These are phyloP conservation scores for Oemleria cerasiformis DNA, from an alignment of 306 rosid genomes.

Conservation along the genomic window DNA sequence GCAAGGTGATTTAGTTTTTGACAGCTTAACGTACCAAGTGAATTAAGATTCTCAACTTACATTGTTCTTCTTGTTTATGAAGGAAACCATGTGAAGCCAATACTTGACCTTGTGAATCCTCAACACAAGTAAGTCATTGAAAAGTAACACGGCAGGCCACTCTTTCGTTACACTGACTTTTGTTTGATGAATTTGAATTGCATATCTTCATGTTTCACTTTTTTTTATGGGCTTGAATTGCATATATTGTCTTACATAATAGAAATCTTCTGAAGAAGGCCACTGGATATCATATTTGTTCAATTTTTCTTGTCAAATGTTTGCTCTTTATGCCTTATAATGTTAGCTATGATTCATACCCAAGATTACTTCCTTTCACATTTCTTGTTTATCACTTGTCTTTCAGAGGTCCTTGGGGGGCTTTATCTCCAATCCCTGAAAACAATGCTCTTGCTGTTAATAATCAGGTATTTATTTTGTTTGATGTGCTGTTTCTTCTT, in stretches of 20 bases:
- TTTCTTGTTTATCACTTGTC: conserved; percentile 15
- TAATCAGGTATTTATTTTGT: conserved; percentile 44
- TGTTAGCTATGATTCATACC: not conserved
- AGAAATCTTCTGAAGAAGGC: too few relatives aligned
- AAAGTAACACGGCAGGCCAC: not conserved
- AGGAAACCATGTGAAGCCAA: conserved; percentile 68
- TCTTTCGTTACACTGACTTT: not conserved
- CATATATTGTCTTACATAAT: too few relatives aligned
- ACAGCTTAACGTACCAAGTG: not conserved
- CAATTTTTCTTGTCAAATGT: too few relatives aligned
- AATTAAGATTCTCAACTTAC: not conserved
- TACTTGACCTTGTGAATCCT: conserved; percentile 73
- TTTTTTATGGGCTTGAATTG: too few relatives aligned
- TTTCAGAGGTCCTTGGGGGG: conserved; percentile 97
- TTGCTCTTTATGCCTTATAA: not conserved
- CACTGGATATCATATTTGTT: too few relatives aligned
- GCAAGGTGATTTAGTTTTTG: conserved; percentile 40
- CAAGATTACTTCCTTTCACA: conserved; percentile 11
- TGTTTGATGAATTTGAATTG: not conserved
- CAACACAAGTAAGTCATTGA: conserved; percentile 74
- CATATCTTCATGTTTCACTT: too few relatives aligned
- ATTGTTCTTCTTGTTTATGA: conserved; percentile 14
- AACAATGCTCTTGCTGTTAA: conserved; percentile 85
- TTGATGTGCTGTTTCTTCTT: not conserved
- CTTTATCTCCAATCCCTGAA: conserved; percentile 95